Percentiles rank a stretch among this genome's conserved stretches.
These are phyloP conservation scores for Diaporthe sp. DNA, from an alignment of 2,329 filamentous ascomycete genomes.

Conservation along the genomic window DNA sequence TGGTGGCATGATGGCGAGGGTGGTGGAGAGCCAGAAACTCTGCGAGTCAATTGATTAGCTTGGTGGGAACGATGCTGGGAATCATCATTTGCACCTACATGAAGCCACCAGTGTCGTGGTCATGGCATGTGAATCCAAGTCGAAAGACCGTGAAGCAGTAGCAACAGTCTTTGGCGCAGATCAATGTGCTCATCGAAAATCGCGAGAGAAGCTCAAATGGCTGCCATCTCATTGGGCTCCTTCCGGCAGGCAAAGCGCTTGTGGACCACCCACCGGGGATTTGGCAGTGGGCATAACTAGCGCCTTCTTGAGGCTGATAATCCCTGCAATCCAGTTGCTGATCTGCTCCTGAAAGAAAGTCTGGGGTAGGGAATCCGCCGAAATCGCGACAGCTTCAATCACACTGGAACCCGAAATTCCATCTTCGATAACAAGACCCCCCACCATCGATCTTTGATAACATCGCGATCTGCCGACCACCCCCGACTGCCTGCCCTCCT, in stretches of 20 bases:
- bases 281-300: conserved; percentile 3
- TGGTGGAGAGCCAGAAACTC: conserved; percentile 12
- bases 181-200: conserved; percentile 11
- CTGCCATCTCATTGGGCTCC: conserved; percentile 30
- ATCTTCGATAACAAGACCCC: neutral
- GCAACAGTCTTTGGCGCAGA: neutral
- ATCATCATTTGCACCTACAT: conserved; percentile 6
- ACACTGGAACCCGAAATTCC: neutral
- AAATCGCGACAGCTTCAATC: conserved; percentile 32
- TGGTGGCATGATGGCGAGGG: conserved; percentile 74
- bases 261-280: neutral
- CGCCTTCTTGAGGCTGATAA: conserved; percentile 20
- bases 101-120: conserved; percentile 1
- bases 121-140: neutral
- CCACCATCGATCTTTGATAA: neutral
- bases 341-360: conserved; percentile 18
- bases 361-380: conserved; percentile 35
- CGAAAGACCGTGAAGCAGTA: neutral
- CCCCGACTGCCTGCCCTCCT: neutral
- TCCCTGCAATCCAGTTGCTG: conserved; percentile 30
- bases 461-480: no score
- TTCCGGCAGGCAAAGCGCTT: neutral
- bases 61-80: accelerated
- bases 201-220: conserved; percentile 32
- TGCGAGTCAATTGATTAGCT: neutral